A percentile compares a stretch with the other conserved stretches of the same genome.
Conservation (phyloP, 805 yeast species). For the Schwanniomyces sp. region DNA sequence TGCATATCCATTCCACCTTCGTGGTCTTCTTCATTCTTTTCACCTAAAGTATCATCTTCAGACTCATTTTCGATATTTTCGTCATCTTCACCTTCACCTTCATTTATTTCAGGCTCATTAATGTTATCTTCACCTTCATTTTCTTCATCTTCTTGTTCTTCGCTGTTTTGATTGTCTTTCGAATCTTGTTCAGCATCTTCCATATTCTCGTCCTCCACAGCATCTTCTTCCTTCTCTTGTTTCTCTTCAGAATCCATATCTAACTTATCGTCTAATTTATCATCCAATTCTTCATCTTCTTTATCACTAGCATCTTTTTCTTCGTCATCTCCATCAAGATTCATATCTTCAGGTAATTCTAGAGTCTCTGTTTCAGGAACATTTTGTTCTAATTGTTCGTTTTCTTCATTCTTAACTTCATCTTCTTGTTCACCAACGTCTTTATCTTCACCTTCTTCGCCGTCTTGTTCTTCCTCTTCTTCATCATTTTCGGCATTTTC, state of each 20-base stretch:
- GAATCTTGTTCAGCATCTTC: slow-evolving; percentile 23
- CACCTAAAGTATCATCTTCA: slow-evolving; percentile 33
- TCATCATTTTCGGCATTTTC: slow-evolving; percentile 40
- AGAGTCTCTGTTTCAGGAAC: slow-evolving; percentile 84
- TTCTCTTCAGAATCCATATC: slow-evolving; percentile 27
- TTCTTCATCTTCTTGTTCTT: slow-evolving; percentile 20
- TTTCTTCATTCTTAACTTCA: slow-evolving; percentile 67
- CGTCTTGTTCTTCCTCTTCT: slow-evolving; percentile 42
- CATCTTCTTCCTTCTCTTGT: slow-evolving; percentile 30
- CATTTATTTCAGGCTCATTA: slow-evolving; percentile 34
- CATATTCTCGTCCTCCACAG: slow-evolving; percentile 27
- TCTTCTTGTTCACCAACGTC: slow-evolving; percentile 84
- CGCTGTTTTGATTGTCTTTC: slow-evolving; percentile 14
- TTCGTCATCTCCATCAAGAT: slow-evolving; percentile 79
- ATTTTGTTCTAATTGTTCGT: slow-evolving; percentile 65
- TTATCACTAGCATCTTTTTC: slow-evolving; percentile 43
- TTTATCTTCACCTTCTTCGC: slow-evolving; percentile 57
- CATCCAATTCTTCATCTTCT: slow-evolving; percentile 35
- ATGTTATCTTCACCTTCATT: slow-evolving; percentile 37
- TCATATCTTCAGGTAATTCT: slow-evolving; percentile 90
- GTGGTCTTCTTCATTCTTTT: slow-evolving; percentile 34
- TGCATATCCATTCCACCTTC: slow-evolving; percentile 39
- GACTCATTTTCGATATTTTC: slow-evolving; percentile 26
- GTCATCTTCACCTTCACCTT: slow-evolving; percentile 31
- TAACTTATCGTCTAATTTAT: slow-evolving; percentile 22